These are phyloP conservation scores for Eucalyptus leucophloia DNA, from an alignment of 345 rosid genomes.

Conservation along the genomic window DNA sequence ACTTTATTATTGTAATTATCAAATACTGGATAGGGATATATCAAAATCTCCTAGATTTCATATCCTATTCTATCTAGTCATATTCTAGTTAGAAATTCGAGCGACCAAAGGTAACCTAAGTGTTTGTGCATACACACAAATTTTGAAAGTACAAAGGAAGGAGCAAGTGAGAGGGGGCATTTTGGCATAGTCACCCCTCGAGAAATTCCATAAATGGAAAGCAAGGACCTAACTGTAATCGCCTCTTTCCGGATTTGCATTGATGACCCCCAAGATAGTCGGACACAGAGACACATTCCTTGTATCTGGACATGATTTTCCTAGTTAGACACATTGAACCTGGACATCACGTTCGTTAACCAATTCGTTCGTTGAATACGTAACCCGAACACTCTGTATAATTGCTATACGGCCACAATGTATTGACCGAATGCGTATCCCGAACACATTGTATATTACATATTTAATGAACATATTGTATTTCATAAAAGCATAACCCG, in stretches of 20 bases:
- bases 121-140: too few relatives aligned
- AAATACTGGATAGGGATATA: neutral
- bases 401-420: neutral
- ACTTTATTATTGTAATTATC: too few relatives aligned
- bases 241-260: neutral
- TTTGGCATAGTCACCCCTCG: neutral
- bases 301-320: neutral
- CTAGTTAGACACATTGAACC: neutral
- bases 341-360: neutral
- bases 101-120: too few relatives aligned
- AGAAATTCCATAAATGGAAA: neutral
- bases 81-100: too few relatives aligned
- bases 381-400: neutral
- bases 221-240: neutral
- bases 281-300: neutral
- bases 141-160: neutral
- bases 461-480: neutral
- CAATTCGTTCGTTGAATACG: neutral
- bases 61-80: rapidly evolving
- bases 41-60: too few relatives aligned
- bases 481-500: too few relatives aligned
- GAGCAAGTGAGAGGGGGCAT: neutral
- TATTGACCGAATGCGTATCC: neutral
- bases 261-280: neutral
- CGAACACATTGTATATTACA: neutral